A percentile compares a stretch with the other conserved stretches of the same genome.
These are phyloP conservation scores for Melanogaster broomeanus DNA, from an alignment of 768 basidiomycete species.

Conservation along the genomic window DNA sequence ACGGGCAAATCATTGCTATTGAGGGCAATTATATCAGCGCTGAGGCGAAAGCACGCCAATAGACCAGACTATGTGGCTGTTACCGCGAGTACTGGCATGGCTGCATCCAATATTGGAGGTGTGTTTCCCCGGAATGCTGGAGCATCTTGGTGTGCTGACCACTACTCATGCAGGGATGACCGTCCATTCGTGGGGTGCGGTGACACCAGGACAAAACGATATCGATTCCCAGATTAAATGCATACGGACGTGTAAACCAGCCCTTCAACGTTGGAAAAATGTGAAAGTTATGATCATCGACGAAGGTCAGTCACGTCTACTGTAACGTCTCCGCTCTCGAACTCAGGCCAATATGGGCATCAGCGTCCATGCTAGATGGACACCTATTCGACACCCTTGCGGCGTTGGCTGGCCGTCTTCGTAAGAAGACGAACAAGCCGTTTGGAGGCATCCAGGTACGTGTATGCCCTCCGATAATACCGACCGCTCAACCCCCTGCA, in stretches of 20 bases:
- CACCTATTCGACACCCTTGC: conserved; percentile 60
- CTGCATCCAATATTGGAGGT: conserved; percentile 53
- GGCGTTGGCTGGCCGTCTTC: conserved; percentile 49
- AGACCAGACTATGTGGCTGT: conserved; percentile 40
- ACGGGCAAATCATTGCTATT: conserved; percentile 67
- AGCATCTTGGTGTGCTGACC: not conserved
- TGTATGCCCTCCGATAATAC: not conserved
- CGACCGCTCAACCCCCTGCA: conserved; percentile 12
- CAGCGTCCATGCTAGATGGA: conserved; percentile 75
- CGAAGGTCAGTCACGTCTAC: conserved; percentile 45
- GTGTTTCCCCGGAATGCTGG: not conserved
- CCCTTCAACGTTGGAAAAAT: conserved; percentile 55
- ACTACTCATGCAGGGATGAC: conserved; percentile 51
- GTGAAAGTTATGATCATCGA: conserved; percentile 65
- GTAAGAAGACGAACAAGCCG: conserved; percentile 49
- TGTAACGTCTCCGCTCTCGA: not conserved
- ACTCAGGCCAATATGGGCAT: not conserved
- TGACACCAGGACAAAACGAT: conserved; percentile 46
- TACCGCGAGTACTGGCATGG: conserved; percentile 46
- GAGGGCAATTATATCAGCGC: conserved; percentile 53
- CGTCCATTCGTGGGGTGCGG: conserved; percentile 61
- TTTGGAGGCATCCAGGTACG: conserved; percentile 69
- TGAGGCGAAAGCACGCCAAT: conserved; percentile 40
- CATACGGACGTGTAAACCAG: conserved; percentile 54
- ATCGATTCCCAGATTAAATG: conserved; percentile 49